Evolutionary conservation across 139 green algal genomes (phyloP).

Genomic region (Picochlorum costavermella): DNA sequence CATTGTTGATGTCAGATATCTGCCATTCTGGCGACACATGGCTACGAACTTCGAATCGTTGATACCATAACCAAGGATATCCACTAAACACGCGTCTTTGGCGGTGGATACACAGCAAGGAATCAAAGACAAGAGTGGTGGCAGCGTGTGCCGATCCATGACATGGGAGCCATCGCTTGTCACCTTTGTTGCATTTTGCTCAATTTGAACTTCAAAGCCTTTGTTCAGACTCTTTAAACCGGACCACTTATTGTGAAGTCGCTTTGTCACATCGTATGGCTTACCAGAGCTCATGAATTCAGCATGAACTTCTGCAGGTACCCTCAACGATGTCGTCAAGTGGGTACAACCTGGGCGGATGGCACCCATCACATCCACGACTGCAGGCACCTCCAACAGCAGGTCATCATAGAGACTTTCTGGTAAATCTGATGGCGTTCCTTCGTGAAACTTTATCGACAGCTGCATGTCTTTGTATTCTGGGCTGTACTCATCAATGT

Average conservation of each 20-base stretch:
- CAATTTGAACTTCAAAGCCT: too few relatives aligned
- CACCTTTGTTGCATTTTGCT: too few relatives aligned
- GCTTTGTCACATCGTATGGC: too few relatives aligned
- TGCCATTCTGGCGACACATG: constrained; percentile 9
- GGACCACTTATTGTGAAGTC: too few relatives aligned
- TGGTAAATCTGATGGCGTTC: constrained; percentile 3
- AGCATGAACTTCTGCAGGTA: constrained; percentile 1
- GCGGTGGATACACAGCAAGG: background rate
- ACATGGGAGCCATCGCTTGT: too few relatives aligned
- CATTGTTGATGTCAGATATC: constrained; percentile 1
- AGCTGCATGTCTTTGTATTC: constrained; percentile 1
- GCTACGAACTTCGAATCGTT: background rate
- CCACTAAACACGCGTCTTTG: background rate
- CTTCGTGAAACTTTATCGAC: constrained; percentile 3
- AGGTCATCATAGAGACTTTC: constrained; percentile 2
- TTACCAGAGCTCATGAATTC: background rate
- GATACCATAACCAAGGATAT: constrained; percentile 3
- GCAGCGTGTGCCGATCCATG: background rate
- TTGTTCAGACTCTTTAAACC: too few relatives aligned
- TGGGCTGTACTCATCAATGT: too few relatives aligned
- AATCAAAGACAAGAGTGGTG: background rate
- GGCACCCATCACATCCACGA: background rate
- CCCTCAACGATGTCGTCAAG: background rate
- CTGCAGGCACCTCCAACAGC: background rate
- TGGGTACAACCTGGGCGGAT: constrained; percentile 3